Conservation (phyloP, 176 grass and related monocot species). For the Areca catechu region DNA sequence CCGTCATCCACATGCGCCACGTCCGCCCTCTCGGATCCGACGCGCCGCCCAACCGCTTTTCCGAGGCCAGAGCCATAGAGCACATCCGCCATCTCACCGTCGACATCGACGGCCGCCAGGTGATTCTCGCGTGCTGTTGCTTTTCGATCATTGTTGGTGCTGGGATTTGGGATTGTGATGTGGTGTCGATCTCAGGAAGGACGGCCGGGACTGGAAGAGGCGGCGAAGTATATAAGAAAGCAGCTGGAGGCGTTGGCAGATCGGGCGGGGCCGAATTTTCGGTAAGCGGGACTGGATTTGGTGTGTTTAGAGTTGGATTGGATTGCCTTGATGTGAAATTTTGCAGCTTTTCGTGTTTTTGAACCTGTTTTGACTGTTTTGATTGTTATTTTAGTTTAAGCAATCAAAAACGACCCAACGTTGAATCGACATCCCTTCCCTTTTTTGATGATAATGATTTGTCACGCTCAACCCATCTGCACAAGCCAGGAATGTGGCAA, state of each 20-base stretch:
- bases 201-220: conserved; percentile 63
- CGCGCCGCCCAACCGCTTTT: conserved; percentile 45
- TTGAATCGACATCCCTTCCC: too few relatives aligned
- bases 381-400: too few relatives aligned
- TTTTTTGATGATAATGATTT: too few relatives aligned
- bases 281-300: conserved; percentile 30
- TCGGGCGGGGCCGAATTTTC: conserved; percentile 50
- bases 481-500: too few relatives aligned
- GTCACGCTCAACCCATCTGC: too few relatives aligned
- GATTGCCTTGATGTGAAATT: too few relatives aligned
- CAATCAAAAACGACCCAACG: too few relatives aligned
- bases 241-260: conserved; percentile 56
- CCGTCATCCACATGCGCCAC: conserved; percentile 78
- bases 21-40: conserved; percentile 50
- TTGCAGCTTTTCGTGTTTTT: too few relatives aligned
- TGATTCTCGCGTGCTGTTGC: neutral
- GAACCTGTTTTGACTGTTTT: too few relatives aligned
- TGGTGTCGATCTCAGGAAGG: conserved; percentile 52
- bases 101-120: conserved; percentile 71
- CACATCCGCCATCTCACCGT: conserved; percentile 69
- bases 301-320: neutral
- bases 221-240: conserved; percentile 73
- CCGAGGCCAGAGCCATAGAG: conserved; percentile 66
- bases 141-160: neutral
- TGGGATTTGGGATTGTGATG: neutral